Evolutionary conservation across 2,329 filamentous ascomycete species (phyloP), one percentile per base, ranked within the genome.

Genomic region (Nannizziopsis arthrosporioides): DNA sequence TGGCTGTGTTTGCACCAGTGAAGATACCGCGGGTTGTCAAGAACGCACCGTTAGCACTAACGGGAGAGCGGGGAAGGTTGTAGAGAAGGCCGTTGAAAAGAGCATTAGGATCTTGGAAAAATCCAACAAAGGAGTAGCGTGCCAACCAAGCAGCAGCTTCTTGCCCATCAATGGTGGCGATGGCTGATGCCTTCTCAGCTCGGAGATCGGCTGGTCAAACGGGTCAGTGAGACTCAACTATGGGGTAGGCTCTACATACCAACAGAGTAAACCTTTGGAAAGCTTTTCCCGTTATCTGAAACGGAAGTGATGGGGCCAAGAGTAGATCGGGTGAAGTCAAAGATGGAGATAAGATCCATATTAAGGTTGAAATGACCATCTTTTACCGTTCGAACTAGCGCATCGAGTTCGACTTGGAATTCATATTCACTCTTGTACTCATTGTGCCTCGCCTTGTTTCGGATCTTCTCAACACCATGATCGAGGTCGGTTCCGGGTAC

Each of bases 301-400:
- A 82, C 70, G 0, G 79, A 82, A 0, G 81, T 76, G 0, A 83
- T 63, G 7, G 74, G 67, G 5, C 67, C 69, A 56, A 80, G 68
- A 3, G 72, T 64, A 53, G 79, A 75, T 1, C 75, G 74, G 10
- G 71, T 63, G 56, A 72, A 77, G 5, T 67, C 62, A 42, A 81
- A 78, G 12, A 53, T 45, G 35, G 44, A 50, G 2, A 51, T 40
- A 12, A 56, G 54, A 22, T 54, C 55, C 9, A 59, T 53, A n/a
- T 42, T 30, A 32, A 57, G 54, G 32, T 48, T 47, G 34, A 68
- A 55, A 57, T 85, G 81, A 1, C 80, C 78, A 57, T 85, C 81
- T 54, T 84, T 78, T 2, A 76, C 74, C 1, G 67, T 68, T 18
- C 70, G 68, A 34, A 80, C 67, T 6, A 77, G 62, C 32, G 69